These are phyloP conservation scores for Talaromyces atroroseus DNA, from an alignment of 2,329 filamentous ascomycete species.

Conservation along the genomic window DNA sequence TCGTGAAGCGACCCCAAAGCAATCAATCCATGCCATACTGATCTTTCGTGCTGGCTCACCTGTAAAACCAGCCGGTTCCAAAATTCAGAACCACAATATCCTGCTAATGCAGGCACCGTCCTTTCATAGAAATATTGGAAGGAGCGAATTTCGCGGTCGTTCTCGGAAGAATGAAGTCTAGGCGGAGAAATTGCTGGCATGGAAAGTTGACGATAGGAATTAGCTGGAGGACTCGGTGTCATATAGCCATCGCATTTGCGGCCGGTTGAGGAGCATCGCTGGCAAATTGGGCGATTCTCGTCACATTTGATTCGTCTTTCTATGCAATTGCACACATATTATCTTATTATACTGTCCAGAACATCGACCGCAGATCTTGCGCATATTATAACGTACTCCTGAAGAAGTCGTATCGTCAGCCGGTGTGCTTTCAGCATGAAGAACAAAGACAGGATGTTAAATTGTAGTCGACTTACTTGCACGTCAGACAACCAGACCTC, in stretches of 20 bases:
- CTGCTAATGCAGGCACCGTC: slow-evolving; percentile 22
- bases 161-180: not conserved
- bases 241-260: slow-evolving; percentile 29
- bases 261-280: slow-evolving; percentile 26
- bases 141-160: slow-evolving; percentile 22
- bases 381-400: not conserved
- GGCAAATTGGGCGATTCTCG: slow-evolving; percentile 26
- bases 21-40: slow-evolving; percentile 24
- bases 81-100: slow-evolving; percentile 22
- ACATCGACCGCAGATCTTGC: not conserved
- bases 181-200: not conserved
- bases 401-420: too few relatives aligned
- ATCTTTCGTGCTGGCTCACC: slow-evolving; percentile 21
- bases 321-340: not conserved
- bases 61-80: slow-evolving; percentile 22
- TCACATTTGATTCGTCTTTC: slow-evolving; percentile 29
- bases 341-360: not conserved
- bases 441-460: too few relatives aligned
- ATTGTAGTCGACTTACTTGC: slow-evolving; percentile 4
- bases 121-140: slow-evolving; percentile 29
- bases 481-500: slow-evolving; percentile 12
- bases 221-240: slow-evolving; percentile 10
- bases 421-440: too few relatives aligned
- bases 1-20: slow-evolving; percentile 27
- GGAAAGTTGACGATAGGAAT: not conserved